Percentiles rank a stretch among this genome's conserved stretches.
Conservation (phyloP, 345 rosid genomes). For the Aurinia saxatilis region DNA sequence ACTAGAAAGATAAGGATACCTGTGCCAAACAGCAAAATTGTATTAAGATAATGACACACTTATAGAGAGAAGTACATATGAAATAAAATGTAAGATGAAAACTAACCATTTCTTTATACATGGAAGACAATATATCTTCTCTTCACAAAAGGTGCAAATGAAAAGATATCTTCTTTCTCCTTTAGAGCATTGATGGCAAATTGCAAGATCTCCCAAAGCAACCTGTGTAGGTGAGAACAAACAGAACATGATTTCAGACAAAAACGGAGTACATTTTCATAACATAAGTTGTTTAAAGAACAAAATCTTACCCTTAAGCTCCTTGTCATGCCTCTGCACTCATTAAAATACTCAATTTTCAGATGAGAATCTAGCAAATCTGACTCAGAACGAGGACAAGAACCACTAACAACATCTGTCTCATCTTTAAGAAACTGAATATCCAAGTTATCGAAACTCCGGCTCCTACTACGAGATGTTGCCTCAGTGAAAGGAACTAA, state of each 20-base stretch:
- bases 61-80: neutral
- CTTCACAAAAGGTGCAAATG: constrained; percentile 49
- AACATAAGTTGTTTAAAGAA: neutral
- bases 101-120: constrained; percentile 71
- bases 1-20: constrained; percentile 65
- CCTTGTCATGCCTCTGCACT: constrained; percentile 26
- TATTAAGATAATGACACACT: neutral
- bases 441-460: neutral
- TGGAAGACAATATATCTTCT: constrained; percentile 43
- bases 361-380: constrained; percentile 4
- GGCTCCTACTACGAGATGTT: neutral
- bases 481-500: neutral
- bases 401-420: neutral
- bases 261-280: neutral
- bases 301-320: constrained; percentile 17
- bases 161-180: constrained; percentile 49
- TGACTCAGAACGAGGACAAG: constrained; percentile 11
- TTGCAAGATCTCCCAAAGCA: constrained; percentile 25
- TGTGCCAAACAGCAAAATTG: constrained; percentile 13
- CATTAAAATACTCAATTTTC: neutral
- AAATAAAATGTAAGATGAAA: neutral
- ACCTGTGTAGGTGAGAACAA: constrained; percentile 26
- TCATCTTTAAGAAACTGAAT: neutral
- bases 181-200: constrained; percentile 80
- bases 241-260: neutral